Percentiles rank a stretch among this genome's conserved stretches.
These are phyloP conservation scores for Athelia psychrophila DNA, from an alignment of 1,284 basidiomycete species.

Conservation along the genomic window DNA sequence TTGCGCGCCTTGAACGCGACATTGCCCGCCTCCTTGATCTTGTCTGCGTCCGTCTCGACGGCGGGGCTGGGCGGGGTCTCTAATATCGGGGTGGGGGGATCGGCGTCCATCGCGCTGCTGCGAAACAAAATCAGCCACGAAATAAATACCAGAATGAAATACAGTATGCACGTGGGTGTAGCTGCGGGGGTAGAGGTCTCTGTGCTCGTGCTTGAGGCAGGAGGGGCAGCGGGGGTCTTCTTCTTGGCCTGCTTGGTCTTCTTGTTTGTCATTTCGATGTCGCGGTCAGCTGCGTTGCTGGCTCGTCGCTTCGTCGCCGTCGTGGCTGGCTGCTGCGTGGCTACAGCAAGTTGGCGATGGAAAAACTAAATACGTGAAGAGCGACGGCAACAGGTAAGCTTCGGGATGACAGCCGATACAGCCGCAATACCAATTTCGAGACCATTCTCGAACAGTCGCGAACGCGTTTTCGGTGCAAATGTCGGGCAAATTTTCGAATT, in stretches of 20 bases:
- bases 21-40: conserved; percentile 74
- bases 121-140: neutral
- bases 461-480: too few relatives aligned
- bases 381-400: conserved; percentile 3
- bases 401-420: conserved; percentile 32
- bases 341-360: neutral
- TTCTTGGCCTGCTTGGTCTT: conserved; percentile 30
- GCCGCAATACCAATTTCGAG: too few relatives aligned
- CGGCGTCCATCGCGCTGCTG: neutral
- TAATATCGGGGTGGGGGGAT: neutral
- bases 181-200: conserved; percentile 11
- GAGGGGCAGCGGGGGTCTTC: conserved; percentile 20
- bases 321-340: neutral
- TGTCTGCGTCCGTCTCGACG: conserved; percentile 46
- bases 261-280: conserved; percentile 33
- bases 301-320: neutral
- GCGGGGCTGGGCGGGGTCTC: conserved; percentile 5
- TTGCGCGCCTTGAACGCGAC: conserved; percentile 65
- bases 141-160: too few relatives aligned
- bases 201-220: conserved; percentile 9
- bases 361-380: neutral
- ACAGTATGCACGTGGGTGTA: neutral
- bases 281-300: neutral
- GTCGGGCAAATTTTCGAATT: too few relatives aligned
- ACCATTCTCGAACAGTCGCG: too few relatives aligned